A percentile compares a stretch with the other conserved stretches of the same genome.
Evolutionary conservation across 2,329 filamentous ascomycete species (phyloP).

Genomic region (Tricladium varicosporioides): DNA sequence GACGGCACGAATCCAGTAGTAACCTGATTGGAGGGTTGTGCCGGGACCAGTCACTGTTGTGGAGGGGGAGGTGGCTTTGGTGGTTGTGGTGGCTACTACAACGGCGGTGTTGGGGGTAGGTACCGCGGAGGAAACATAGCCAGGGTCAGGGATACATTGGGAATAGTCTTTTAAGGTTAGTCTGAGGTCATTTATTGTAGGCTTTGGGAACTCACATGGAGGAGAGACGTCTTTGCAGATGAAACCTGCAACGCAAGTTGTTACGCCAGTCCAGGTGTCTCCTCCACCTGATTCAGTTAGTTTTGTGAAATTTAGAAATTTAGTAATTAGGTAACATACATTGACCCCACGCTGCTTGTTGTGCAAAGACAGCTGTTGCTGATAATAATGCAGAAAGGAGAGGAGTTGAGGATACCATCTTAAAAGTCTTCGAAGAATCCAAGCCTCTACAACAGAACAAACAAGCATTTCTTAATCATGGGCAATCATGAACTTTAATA

Average conservation of each 20-base stretch:
- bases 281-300: conserved; percentile 25
- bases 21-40: conserved; percentile 46
- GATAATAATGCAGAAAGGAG: neutral
- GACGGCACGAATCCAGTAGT: conserved; percentile 54
- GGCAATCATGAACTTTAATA: neutral
- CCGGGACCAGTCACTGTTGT: conserved; percentile 35
- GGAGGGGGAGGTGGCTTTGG: conserved; percentile 12
- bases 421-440: neutral
- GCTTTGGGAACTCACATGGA: too few relatives aligned
- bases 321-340: conserved; percentile 15
- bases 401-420: conserved; percentile 5
- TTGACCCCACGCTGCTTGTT: conserved; percentile 25
- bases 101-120: conserved; percentile 16
- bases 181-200: neutral
- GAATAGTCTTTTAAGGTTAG: conserved; percentile 15
- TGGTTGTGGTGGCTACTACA: neutral
- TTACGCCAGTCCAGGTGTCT: conserved; percentile 23
- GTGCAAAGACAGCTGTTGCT: conserved; percentile 16
- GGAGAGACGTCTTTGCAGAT: conserved; percentile 19
- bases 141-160: neutral
- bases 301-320: neutral
- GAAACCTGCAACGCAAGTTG: conserved; percentile 28
- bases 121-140: neutral
- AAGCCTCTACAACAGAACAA: neutral
- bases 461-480: conserved; percentile 1